Evolutionary conservation across 495 filamentous ascomycete genomes (phyloP).

Genomic region (Cladorrhinum samala): DNA sequence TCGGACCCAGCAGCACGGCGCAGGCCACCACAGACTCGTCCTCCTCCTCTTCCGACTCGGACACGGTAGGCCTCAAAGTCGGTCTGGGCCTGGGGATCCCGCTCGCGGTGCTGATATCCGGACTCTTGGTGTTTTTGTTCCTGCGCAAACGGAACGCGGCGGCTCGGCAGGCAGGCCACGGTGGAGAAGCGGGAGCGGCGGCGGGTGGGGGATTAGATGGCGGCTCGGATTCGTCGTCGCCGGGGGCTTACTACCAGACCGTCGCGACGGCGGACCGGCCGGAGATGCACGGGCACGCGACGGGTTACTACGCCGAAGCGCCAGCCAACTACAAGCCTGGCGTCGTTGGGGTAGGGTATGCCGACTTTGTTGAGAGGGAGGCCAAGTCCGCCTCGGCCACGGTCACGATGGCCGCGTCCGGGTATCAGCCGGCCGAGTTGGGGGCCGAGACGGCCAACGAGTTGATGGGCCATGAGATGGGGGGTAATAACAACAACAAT

Average conservation of each 20-base stretch:
- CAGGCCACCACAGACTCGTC: background rate
- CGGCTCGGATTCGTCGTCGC: too few relatives aligned
- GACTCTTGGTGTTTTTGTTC: background rate
- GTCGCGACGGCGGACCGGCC: background rate
- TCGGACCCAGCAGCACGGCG: too few relatives aligned
- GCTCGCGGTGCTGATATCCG: conserved; percentile 3
- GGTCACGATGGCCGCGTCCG: too few relatives aligned
- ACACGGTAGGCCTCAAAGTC: conserved; percentile 8
- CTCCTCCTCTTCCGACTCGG: too few relatives aligned
- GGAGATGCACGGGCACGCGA: background rate
- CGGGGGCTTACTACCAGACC: background rate
- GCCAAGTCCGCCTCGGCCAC: too few relatives aligned
- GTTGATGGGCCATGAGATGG: too few relatives aligned
- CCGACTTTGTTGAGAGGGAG: too few relatives aligned
- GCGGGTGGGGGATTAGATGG: too few relatives aligned
- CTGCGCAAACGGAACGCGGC: background rate
- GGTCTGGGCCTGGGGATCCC: conserved; percentile 19
- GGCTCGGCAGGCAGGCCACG: background rate
- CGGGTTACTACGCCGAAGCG: background rate
- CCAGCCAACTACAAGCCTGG: background rate
- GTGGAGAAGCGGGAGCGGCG: background rate
- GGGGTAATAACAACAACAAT: too few relatives aligned
- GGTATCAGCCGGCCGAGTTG: too few relatives aligned
- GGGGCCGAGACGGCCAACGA: too few relatives aligned
- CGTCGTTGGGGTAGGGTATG: too few relatives aligned